phyloP scores from a whole-genome alignment of 257 asterid species.

The Petunia axillaris region DNA sequence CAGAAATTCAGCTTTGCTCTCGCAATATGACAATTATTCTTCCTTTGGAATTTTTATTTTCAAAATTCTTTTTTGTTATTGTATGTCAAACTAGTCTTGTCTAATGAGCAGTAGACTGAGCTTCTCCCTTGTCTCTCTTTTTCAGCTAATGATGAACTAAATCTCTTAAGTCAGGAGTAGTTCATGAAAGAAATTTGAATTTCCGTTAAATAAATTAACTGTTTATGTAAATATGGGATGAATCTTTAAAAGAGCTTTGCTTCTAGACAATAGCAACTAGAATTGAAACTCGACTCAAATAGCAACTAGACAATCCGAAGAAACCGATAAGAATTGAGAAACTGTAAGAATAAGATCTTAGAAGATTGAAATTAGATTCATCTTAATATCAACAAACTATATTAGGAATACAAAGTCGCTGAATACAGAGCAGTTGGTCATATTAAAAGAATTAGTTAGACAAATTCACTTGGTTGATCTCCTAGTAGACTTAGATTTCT shows the following conservation, averaged over 20 bases:
- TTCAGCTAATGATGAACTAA: not conserved
- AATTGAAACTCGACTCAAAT: not conserved
- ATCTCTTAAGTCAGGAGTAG: not conserved
- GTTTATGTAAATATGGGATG: not conserved
- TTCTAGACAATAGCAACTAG: not conserved
- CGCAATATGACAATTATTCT: not conserved
- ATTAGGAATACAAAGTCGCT: not conserved
- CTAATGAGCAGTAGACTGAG: not conserved
- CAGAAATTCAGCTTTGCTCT: slow-evolving; percentile 1
- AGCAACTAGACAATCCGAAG: not conserved
- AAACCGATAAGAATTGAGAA: not conserved
- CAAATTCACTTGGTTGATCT: slow-evolving; percentile 45
- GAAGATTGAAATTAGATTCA: slow-evolving; percentile 17
- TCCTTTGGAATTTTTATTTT: too few relatives aligned
- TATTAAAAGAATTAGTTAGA: slow-evolving; percentile 16
- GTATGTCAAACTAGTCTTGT: too few relatives aligned
- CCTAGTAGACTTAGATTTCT: slow-evolving; percentile 63
- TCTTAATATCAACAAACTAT: slow-evolving; percentile 10
- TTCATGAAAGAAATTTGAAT: not conserved
- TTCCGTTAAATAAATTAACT: not conserved
- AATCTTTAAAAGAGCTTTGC: too few relatives aligned
- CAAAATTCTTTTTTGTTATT: too few relatives aligned
- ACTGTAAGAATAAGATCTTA: not conserved
- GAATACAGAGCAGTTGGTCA: not conserved
- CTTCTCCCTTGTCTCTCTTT: not conserved